A percentile compares a stretch with the other conserved stretches of the same genome.
Evolutionary conservation across 2,329 filamentous ascomycete genomes (phyloP).

Genomic region (Curvularia verruculosa): DNA sequence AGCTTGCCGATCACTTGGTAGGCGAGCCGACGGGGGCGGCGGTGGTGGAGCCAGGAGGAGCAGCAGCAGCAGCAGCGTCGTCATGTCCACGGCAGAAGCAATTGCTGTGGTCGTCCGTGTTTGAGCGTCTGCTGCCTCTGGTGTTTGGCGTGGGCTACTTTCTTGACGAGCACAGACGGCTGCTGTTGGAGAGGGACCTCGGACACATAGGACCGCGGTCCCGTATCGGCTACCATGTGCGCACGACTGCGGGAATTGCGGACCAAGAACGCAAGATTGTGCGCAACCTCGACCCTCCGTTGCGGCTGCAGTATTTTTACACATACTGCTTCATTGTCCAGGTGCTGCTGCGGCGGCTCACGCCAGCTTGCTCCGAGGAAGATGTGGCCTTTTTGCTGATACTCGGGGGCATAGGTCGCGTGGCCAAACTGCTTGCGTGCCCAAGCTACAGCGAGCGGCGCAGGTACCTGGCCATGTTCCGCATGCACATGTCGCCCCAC

Average conservation of each 20-base stretch:
- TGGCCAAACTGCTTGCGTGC: conserved; percentile 44
- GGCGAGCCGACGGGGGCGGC: too few relatives aligned
- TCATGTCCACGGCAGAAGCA: conserved; percentile 37
- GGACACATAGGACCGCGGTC: conserved; percentile 41
- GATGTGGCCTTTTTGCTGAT: conserved; percentile 47
- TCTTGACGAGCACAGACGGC: conserved; percentile 44
- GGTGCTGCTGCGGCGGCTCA: conserved; percentile 40
- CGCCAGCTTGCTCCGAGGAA: conserved; percentile 44
- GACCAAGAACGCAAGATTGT: conserved; percentile 38
- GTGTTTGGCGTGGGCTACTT: conserved; percentile 48
- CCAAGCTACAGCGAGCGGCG: conserved; percentile 41
- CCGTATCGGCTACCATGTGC: conserved; percentile 45
- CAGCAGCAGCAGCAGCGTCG: too few relatives aligned
- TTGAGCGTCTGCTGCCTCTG: conserved; percentile 46
- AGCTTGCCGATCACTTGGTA: conserved; percentile 42
- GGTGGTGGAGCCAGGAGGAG: conserved; percentile 25
- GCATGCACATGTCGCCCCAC: conserved; percentile 45
- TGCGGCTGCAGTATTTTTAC: conserved; percentile 47
- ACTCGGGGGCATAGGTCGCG: conserved; percentile 43
- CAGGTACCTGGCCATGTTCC: conserved; percentile 41
- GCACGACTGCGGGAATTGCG: conserved; percentile 39
- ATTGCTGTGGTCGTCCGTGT: conserved; percentile 46
- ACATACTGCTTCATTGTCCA: conserved; percentile 49
- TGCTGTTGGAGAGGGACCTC: conserved; percentile 41
- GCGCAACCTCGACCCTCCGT: conserved; percentile 37